Conservation (phyloP, 148 eudicot species). For the Polygonum aviculare region DNA sequence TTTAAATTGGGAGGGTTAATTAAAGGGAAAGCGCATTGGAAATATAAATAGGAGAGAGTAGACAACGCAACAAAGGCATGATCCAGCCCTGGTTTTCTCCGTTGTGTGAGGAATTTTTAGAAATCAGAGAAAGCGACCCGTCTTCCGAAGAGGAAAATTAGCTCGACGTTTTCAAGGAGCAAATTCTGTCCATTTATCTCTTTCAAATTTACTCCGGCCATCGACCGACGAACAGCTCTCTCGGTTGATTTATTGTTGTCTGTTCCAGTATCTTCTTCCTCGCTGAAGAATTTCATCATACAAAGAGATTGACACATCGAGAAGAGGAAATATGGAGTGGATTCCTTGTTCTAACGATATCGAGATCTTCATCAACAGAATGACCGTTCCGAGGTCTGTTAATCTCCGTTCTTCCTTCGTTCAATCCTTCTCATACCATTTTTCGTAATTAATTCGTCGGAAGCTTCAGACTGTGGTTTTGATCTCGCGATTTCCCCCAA, state of each 20-base stretch:
- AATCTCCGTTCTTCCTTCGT: neutral
- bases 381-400: slow-evolving; percentile 65
- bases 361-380: slow-evolving; percentile 67
- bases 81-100: neutral
- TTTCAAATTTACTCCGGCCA: neutral
- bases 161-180: neutral
- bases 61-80: neutral
- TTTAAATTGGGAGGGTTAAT: neutral
- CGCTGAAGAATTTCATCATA: neutral
- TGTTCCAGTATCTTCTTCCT: neutral
- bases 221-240: neutral
- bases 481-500: too few species aligned
- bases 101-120: neutral
- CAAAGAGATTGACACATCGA: neutral
- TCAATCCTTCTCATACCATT: too few species aligned
- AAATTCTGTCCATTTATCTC: neutral
- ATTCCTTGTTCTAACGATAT: slow-evolving; percentile 64
- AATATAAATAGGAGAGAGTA: neutral
- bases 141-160: neutral
- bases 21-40: neutral
- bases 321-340: slow-evolving; percentile 48
- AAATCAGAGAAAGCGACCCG: neutral
- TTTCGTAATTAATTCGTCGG: too few species aligned
- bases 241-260: neutral
- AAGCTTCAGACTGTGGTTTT: too few species aligned